A percentile compares a stretch with the other conserved stretches of the same genome.
Conservation (phyloP, 2,329 filamentous ascomycete genomes). For the Phaeosphaeria sp. region DNA sequence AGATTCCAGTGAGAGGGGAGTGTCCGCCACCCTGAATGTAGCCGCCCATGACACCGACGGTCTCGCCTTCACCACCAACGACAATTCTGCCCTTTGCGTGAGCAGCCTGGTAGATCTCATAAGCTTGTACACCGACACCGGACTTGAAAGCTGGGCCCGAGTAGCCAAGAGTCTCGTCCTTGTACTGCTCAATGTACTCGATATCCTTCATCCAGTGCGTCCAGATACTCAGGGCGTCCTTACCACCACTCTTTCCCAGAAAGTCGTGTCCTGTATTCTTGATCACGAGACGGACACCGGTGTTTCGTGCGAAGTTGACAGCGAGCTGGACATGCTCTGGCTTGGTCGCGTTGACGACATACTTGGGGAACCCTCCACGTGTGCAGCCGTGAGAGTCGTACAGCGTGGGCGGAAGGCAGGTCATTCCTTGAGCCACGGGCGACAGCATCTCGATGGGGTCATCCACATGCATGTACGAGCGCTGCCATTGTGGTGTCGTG, state of each 20-base stretch:
- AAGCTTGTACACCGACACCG: conserved; percentile 62
- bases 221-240: conserved; percentile 46
- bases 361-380: conserved; percentile 44
- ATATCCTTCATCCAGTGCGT: conserved; percentile 47
- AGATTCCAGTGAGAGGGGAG: conserved; percentile 58
- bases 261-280: conserved; percentile 49
- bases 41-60: conserved; percentile 59
- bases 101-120: conserved; percentile 61
- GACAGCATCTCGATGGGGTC: conserved; percentile 48
- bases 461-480: conserved; percentile 41
- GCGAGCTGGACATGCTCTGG: conserved; percentile 45
- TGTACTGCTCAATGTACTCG: conserved; percentile 42
- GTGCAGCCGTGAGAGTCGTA: conserved; percentile 45
- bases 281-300: conserved; percentile 39
- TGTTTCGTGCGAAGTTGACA: conserved; percentile 46
- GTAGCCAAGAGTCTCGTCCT: conserved; percentile 42
- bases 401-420: conserved; percentile 43
- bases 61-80: conserved; percentile 59
- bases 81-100: conserved; percentile 56
- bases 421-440: conserved; percentile 48
- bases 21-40: conserved; percentile 61
- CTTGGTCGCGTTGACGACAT: conserved; percentile 46
- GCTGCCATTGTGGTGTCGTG: conserved; percentile 36
- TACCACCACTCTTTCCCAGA: conserved; percentile 43
- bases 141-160: conserved; percentile 61